Conservation (phyloP, 202 grass and related monocot genomes). For the Musa balbisiana region DNA sequence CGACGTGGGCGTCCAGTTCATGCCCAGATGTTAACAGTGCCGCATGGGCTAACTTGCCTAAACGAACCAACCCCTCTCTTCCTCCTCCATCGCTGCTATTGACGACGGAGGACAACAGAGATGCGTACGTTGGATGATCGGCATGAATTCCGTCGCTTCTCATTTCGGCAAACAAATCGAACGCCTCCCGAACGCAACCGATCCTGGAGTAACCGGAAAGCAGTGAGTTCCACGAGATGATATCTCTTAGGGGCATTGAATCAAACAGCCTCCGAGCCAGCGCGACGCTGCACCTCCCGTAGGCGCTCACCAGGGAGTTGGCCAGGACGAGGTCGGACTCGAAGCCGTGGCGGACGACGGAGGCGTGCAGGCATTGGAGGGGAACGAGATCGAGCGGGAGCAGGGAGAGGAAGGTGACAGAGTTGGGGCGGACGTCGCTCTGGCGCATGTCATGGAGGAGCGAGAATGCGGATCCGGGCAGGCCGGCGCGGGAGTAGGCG, state of each 20-base stretch:
- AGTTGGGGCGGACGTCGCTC: constrained; percentile 15
- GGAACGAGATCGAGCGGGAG: not conserved
- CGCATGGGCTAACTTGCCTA: constrained; percentile 12
- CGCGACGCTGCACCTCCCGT: not conserved
- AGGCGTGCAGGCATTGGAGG: constrained; percentile 17
- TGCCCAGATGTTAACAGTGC: constrained; percentile 13
- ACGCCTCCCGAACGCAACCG: not conserved
- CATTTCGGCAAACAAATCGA: constrained; percentile 14
- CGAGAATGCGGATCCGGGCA: not conserved
- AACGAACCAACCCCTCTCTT: not conserved
- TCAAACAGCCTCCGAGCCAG: constrained; percentile 19
- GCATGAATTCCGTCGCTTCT: constrained; percentile 12
- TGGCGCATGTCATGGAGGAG: constrained; percentile 12
- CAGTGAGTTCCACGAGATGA: constrained; percentile 24
- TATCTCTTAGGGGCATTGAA: constrained; percentile 16
- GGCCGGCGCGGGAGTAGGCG: constrained; percentile 8
- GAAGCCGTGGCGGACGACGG: not conserved
- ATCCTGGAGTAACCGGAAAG: constrained; percentile 5
- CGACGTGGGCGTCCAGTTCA: constrained; percentile 6
- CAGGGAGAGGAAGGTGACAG: constrained; percentile 15
- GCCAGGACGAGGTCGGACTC: constrained; percentile 13
- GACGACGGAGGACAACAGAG: constrained; percentile 5
- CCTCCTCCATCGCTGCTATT: not conserved
- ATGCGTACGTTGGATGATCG: constrained; percentile 17
- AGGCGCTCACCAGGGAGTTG: constrained; percentile 17